Evolutionary conservation across 2,329 filamentous ascomycete genomes (phyloP), one percentile per base, ranked within the genome.

Genomic region (Scorias spongiosa): DNA sequence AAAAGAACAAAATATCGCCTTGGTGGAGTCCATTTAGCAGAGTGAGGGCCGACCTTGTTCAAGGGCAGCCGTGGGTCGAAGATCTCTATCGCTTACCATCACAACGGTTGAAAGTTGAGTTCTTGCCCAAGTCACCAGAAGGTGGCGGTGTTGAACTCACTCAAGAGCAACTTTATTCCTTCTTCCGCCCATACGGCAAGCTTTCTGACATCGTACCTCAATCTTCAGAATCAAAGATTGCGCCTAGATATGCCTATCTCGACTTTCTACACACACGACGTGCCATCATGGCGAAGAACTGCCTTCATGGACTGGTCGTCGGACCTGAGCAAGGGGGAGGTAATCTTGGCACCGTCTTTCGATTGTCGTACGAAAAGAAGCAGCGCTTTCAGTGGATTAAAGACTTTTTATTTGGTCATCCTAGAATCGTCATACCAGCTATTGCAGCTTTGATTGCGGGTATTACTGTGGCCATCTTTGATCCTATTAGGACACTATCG

Each of bases 401-500:
- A 68, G 84, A 93, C 50, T 96, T 87, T 88, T 63, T 96, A 26
- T 71, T 83, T 9, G 83, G 68, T 46, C 91, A 98, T 56, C 88
- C 89, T 0, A 75, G 87, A 41, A 84, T 96, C 39, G 83, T 93
- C 20, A 81, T 98, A 40, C 89, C 91, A 0, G 64, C 83, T 1
- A 43, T 94, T 1, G 86, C 85, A 12, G 89, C 87, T 1, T 64
- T 96, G 2, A 59, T 94, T 28, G 87, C 88, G 0, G 80, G 81
- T 29, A 68, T 91, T 40, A 93, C 88, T 0, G 86, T 95, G 15
- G 78, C 84, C 1, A 71, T 96, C 7, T 96, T 98, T 56, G 91
- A 98, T 54, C 91, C 91, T 7, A 88, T 98, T 46, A 78, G 91
- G 39, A 88, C 87, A 0, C 91, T 93, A 58, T 95, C 93, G 55